These are phyloP conservation scores for Neocatenulostroma microsporum DNA, from an alignment of 2,329 filamentous ascomycete species.

Conservation along the genomic window DNA sequence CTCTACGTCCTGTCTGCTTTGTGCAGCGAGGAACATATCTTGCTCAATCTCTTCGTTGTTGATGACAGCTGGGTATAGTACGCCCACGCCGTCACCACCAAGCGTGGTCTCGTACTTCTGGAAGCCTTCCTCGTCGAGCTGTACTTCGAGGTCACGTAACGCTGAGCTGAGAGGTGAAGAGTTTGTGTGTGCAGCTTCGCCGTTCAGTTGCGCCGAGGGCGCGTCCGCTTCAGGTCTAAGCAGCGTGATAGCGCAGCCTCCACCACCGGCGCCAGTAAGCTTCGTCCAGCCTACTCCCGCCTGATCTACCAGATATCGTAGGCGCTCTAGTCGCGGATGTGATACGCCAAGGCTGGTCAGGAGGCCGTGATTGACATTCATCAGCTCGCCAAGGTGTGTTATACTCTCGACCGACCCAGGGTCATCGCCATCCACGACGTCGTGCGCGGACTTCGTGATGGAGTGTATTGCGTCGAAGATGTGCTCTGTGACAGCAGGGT, in stretches of 20 bases:
- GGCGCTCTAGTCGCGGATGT: constrained; percentile 83
- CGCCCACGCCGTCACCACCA: constrained; percentile 86
- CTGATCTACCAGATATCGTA: constrained; percentile 84
- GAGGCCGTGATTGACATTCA: constrained; percentile 89
- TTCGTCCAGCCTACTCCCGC: constrained; percentile 94
- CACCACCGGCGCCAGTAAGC: constrained; percentile 88
- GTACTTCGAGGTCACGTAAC: constrained; percentile 55
- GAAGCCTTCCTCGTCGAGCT: constrained; percentile 57
- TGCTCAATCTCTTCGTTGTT: constrained; percentile 92
- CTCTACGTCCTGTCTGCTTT: constrained; percentile 80
- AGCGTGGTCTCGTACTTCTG: constrained; percentile 81
- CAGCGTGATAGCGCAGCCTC: constrained; percentile 89
- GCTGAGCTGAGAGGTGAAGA: constrained; percentile 9
- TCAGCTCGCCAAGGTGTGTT: constrained; percentile 73
- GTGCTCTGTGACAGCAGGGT: constrained; percentile 68
- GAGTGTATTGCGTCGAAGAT: constrained; percentile 82
- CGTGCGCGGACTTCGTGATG: constrained; percentile 53
- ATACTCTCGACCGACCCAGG: constrained; percentile 55
- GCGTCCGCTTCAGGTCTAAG: constrained; percentile 62
- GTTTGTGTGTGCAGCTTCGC: constrained; percentile 13
- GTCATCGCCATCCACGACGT: constrained; percentile 45
- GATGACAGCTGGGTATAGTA: constrained; percentile 85
- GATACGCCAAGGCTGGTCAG: constrained; percentile 88
- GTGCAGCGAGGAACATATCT: constrained; percentile 76
- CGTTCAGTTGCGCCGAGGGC: constrained; percentile 14